Evolutionary conservation across 1,139 yeast genomes (phyloP).

Genomic region (Scheffersomyces segobiensis): DNA sequence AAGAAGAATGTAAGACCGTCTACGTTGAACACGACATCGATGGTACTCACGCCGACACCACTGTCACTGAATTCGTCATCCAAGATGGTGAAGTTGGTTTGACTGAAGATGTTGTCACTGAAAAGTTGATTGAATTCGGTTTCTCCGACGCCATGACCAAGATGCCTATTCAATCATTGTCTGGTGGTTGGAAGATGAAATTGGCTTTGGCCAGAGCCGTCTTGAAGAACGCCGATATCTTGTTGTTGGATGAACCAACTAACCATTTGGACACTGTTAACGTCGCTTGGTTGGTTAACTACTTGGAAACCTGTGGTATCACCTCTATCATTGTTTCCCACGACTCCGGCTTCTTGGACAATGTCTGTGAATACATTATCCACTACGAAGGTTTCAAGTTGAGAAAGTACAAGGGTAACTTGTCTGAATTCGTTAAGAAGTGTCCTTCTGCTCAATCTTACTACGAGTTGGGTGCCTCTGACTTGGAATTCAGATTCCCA

Average conservation of each 20-base stretch:
- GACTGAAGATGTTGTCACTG: conserved; percentile 65
- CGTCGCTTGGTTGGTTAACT: conserved; percentile 99
- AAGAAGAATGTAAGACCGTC: conserved; percentile 97
- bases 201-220: conserved; percentile 99
- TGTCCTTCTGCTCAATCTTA: conserved; percentile 98
- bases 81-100: conserved; percentile 79
- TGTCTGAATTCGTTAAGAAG: conserved; percentile 96
- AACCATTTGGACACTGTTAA: conserved; percentile 99
- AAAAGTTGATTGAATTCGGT: conserved; percentile 81
- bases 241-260: conserved; percentile 99
- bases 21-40: conserved; percentile 99
- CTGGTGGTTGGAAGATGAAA: conserved; percentile 99
- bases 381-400: conserved; percentile 99
- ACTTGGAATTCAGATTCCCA: conserved; percentile 94
- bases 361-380: conserved; percentile 95
- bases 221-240: conserved; percentile 96
- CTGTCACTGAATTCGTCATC: conserved; percentile 87
- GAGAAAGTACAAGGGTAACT: conserved; percentile 99
- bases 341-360: conserved; percentile 99
- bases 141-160: conserved; percentile 89
- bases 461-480: conserved; percentile 98
- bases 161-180: conserved; percentile 92
- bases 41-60: conserved; percentile 94
- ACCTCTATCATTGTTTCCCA: conserved; percentile 98
- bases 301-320: conserved; percentile 96